A percentile compares a stretch with the other conserved stretches of the same genome.
Evolutionary conservation across 2,329 filamentous ascomycete genomes (phyloP).

Genomic region (Penicillium brasilianum): DNA sequence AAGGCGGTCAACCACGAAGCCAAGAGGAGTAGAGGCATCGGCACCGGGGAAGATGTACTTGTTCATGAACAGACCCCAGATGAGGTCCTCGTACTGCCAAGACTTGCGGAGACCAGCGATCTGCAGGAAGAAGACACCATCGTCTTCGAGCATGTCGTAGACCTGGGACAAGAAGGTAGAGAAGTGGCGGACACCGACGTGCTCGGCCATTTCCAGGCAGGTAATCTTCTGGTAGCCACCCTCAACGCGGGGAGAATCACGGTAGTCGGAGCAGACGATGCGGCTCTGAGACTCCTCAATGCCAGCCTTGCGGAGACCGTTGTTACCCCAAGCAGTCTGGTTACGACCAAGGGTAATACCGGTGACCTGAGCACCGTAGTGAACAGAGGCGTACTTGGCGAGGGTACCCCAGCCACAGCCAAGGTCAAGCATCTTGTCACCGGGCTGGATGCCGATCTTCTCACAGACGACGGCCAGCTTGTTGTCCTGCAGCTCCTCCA

Average conservation of each 20-base stretch:
- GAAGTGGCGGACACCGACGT: conserved; percentile 93
- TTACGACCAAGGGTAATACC: conserved; percentile 95
- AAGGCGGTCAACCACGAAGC: conserved; percentile 81
- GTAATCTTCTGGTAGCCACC: conserved; percentile 93
- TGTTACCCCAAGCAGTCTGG: conserved; percentile 97
- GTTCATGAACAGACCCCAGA: conserved; percentile 99
- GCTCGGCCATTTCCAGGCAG: conserved; percentile 97
- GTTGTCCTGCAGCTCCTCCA: conserved; percentile 97
- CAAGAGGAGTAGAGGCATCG: conserved; percentile 90
- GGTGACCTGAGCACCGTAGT: conserved; percentile 84
- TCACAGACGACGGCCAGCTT: conserved; percentile 94
- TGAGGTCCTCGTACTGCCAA: conserved; percentile 98
- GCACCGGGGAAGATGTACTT: conserved; percentile 98
- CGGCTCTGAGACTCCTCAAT: conserved; percentile 86
- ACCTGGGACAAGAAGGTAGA: conserved; percentile 80
- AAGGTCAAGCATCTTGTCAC: conserved; percentile 87
- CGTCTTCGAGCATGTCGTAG: conserved; percentile 93
- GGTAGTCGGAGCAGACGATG: conserved; percentile 96
- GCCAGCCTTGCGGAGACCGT: conserved; percentile 78
- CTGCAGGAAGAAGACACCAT: conserved; percentile 95
- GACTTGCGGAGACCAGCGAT: conserved; percentile 90
- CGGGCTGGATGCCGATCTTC: conserved; percentile 84
- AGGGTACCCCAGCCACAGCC: conserved; percentile 98
- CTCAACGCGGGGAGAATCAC: conserved; percentile 81
- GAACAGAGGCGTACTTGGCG: conserved; percentile 86